These are phyloP conservation scores for Lactarius sp. DNA, from an alignment of 768 basidiomycete species.

Conservation along the genomic window DNA sequence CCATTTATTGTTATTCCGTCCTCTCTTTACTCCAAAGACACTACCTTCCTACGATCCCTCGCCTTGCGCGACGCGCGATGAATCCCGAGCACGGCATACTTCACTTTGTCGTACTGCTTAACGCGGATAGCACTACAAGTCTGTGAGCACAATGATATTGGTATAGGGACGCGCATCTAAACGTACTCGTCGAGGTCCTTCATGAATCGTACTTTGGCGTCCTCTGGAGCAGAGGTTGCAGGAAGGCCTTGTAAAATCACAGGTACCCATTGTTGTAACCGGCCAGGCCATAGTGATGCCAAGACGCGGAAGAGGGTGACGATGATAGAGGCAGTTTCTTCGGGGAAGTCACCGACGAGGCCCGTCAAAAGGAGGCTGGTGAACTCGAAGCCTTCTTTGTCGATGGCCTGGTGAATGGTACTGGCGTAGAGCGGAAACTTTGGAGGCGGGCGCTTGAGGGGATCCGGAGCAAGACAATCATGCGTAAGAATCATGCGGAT, in stretches of 20 bases:
- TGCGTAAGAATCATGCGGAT: conserved; percentile 72
- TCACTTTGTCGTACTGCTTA: conserved; percentile 72
- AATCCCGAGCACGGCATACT: conserved; percentile 65
- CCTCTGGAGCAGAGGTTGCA: conserved; percentile 49
- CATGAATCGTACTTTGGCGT: conserved; percentile 69
- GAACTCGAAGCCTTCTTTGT: conserved; percentile 69
- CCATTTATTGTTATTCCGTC: conserved; percentile 8
- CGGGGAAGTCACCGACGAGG: conserved; percentile 82
- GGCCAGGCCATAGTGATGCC: conserved; percentile 59
- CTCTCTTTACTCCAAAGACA: conserved; percentile 34
- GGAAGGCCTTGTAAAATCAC: conserved; percentile 68
- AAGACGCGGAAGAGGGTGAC: conserved; percentile 74
- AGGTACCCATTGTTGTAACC: conserved; percentile 69
- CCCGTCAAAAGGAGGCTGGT: conserved; percentile 67
- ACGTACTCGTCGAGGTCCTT: conserved; percentile 70
- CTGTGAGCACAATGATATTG: conserved; percentile 18
- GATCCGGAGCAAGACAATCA: conserved; percentile 51
- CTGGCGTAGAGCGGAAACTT: conserved; percentile 60
- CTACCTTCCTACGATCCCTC: conserved; percentile 53
- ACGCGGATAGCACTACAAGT: conserved; percentile 54
- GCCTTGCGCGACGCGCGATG: conserved; percentile 72
- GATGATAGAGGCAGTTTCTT: conserved; percentile 69
- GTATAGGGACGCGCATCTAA: conserved; percentile 1
- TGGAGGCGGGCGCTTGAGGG: conserved; percentile 44
- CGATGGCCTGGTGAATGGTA: conserved; percentile 55